Conservation (phyloP, 306 rosid genomes). For the Prunus padus region DNA sequence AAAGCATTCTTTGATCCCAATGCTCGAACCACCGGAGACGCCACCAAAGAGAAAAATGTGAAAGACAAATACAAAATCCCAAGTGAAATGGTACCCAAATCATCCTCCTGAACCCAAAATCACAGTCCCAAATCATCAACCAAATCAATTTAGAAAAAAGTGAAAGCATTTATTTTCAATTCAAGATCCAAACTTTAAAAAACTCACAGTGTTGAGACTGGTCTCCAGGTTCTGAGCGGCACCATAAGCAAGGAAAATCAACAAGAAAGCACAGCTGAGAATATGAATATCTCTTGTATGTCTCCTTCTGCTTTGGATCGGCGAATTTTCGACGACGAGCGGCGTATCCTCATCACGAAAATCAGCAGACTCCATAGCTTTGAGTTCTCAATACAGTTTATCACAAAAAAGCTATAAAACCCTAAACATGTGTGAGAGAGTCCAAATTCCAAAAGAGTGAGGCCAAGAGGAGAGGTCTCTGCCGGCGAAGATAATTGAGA, state of each 20-base stretch:
- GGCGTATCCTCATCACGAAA: slow-evolving; percentile 58
- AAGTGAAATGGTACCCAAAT: slow-evolving; percentile 80
- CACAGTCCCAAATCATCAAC: slow-evolving; percentile 5
- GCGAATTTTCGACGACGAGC: slow-evolving; percentile 33
- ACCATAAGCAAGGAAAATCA: slow-evolving; percentile 81
- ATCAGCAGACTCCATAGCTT: slow-evolving; percentile 44
- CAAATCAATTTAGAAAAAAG: neutral
- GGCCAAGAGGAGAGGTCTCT: slow-evolving; percentile 7
- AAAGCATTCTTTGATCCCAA: slow-evolving; percentile 83
- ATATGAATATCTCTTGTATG: slow-evolving; percentile 62
- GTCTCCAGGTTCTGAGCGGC: slow-evolving; percentile 93
- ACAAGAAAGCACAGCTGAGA: slow-evolving; percentile 64
- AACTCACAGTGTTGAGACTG: slow-evolving; percentile 71
- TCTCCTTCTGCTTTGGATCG: slow-evolving; percentile 22
- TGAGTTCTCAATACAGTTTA: slow-evolving; percentile 7
- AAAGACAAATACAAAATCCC: slow-evolving; percentile 82
- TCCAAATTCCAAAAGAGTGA: slow-evolving; percentile 9
- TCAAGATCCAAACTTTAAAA: neutral
- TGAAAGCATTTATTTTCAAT: neutral
- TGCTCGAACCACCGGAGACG: slow-evolving; percentile 75
- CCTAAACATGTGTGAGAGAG: slow-evolving; percentile 13
- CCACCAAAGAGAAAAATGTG: slow-evolving; percentile 72
- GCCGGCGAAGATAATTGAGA: slow-evolving; percentile 47
- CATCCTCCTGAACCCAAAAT: slow-evolving; percentile 59
- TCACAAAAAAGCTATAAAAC: slow-evolving; percentile 16